Percentiles rank a stretch among this genome's conserved stretches.
Conservation (phyloP, 495 filamentous ascomycete genomes). For the Eremomyces bilateralis region DNA sequence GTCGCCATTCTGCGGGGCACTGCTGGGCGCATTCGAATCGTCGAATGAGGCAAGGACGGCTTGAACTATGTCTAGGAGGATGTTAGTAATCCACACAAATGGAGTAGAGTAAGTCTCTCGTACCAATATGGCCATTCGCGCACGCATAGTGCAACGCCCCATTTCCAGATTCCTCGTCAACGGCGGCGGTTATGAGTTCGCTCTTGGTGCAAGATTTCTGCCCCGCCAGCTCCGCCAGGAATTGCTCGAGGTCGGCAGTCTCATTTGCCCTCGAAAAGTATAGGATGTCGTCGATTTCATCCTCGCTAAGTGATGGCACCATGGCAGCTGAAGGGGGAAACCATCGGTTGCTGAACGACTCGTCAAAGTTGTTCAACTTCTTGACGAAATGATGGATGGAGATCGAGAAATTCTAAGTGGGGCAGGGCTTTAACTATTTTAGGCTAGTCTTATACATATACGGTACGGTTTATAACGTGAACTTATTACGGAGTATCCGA, state of each 20-base stretch:
- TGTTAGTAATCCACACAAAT: too few relatives aligned
- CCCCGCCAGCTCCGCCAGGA: constrained; percentile 32
- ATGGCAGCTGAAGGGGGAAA: background rate
- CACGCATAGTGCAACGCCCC: constrained; percentile 66
- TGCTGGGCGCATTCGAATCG: constrained; percentile 15
- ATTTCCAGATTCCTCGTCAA: constrained; percentile 50
- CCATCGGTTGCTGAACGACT: too few relatives aligned
- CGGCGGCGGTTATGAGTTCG: constrained; percentile 38
- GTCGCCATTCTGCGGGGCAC: too few relatives aligned
- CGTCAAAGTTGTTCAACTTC: too few relatives aligned
- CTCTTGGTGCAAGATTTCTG: constrained; percentile 29
- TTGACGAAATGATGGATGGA: background rate
- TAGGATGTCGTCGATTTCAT: constrained; percentile 71
- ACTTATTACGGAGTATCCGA: background rate
- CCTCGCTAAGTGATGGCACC: constrained; percentile 30
- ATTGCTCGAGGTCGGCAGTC: constrained; percentile 38
- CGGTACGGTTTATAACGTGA: background rate
- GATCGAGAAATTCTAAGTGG: background rate
- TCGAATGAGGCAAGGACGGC: constrained; percentile 4
- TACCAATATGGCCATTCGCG: constrained; percentile 72
- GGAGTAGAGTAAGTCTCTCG: too few relatives aligned
- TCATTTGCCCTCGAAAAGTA: constrained; percentile 65
- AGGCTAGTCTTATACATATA: background rate
- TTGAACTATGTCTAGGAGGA: background rate
- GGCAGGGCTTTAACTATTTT: background rate